Evolutionary conservation across 805 yeast genomes (phyloP).

Genomic region (Wickerhamiella lipophila): DNA sequence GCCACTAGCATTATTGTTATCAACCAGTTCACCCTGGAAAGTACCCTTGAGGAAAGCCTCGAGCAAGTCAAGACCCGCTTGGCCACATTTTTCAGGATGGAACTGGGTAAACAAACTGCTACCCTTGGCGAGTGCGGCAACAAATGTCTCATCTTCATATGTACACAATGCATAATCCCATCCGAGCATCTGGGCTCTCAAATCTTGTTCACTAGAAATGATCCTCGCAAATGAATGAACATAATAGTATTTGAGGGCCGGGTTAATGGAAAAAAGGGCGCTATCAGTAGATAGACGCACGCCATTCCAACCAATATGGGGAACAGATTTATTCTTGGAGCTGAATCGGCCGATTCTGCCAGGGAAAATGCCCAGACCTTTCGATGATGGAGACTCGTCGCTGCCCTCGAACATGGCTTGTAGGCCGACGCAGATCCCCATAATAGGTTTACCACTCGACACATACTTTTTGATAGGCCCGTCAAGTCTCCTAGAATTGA

Average conservation of each 20-base stretch:
- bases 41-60: conserved; percentile 51
- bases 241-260: conserved; percentile 67
- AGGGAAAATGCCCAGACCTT: conserved; percentile 50
- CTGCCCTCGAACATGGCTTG: conserved; percentile 71
- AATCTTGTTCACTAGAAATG: conserved; percentile 22
- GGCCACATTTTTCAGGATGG: conserved; percentile 97
- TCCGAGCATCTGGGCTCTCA: conserved; percentile 29
- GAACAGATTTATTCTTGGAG: conserved; percentile 61
- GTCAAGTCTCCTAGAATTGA: conserved; percentile 48
- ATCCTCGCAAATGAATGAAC: conserved; percentile 83
- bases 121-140: conserved; percentile 67
- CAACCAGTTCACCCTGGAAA: conserved; percentile 22
- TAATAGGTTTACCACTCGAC: conserved; percentile 64
- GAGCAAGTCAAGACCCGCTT: conserved; percentile 71
- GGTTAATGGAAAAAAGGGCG: conserved; percentile 49
- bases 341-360: conserved; percentile 50
- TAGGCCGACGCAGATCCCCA: conserved; percentile 97
- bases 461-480: conserved; percentile 57
- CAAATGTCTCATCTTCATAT: conserved; percentile 67
- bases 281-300: conserved; percentile 20
- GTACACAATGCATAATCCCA: conserved; percentile 66
- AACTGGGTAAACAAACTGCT: conserved; percentile 92
- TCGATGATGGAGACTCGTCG: conserved; percentile 52
- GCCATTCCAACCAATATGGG: conserved; percentile 94
- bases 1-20: conserved; percentile 32